Evolutionary conservation across 2,329 filamentous ascomycete genomes (phyloP), one percentile per base, ranked within the genome.

Genomic region (Neonectria punicea): DNA sequence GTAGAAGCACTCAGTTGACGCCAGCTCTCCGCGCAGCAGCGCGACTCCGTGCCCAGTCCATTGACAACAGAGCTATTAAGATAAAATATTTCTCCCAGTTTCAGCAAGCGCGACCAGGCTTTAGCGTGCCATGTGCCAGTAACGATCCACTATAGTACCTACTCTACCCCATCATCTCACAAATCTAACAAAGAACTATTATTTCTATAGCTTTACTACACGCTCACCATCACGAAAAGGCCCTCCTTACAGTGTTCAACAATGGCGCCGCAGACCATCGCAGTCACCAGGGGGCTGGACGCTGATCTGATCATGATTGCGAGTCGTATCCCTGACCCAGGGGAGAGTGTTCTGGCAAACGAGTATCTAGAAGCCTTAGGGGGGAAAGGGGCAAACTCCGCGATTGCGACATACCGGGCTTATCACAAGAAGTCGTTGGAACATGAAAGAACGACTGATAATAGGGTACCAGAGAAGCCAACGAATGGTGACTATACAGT

Each of bases 241-340:
- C 46, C 25, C 3, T 49, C 16, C 25, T 14, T 3, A 6, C 16
- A 30, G 25, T 16, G 22, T 30, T 30, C 22, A 30, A n/a, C 36
- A 49, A 49, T 49, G 46, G 25, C 16, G 16, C 22, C 25, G 46
- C 25, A 32, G 25, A 49, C 46, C 25, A 30, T 49, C 25, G 25
- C 25, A 30, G 46, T 49, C 46, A 49, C 30, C 22, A 25, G 46
- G 46, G 46, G 22, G 8, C 46, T 49, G 46, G 46, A 49, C 22
- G 25, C 25, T 49, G 46, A 49, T n/a, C 16, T 49, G 46, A 49
- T 49, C 46, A 49, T 49, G 46, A 49, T 49, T 49, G 46, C 46
- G 55, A 57, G 28, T 51, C 55, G 41, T 46, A 53, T 30, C 47
- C 47, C 47, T 49, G 41, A 34, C 49, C 39, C 18, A 55, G 39